Base-by-base conservation (phyloP, 2,329 filamentous ascomycete species). In the Colletotrichum gloeosporioides region DNA sequence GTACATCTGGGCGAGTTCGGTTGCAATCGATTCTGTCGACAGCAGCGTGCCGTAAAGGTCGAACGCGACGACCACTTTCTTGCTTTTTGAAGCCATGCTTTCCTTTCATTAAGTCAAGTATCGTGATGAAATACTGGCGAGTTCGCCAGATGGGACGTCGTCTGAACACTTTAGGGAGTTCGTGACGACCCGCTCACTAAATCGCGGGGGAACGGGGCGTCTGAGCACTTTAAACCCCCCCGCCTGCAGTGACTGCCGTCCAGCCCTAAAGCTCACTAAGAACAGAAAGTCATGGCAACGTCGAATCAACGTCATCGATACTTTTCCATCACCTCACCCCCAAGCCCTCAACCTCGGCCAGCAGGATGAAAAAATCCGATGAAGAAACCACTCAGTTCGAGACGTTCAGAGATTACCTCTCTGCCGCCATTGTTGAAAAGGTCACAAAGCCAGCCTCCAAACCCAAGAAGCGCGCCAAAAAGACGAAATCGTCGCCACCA, bases 31-130 rank as follows among this genome's bases (percentile, higher is more conserved):
- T 59, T 92, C 90, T 3, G 94, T 95, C 12, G 93, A 95, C 8
- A 96, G 87, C 12, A 96, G 84, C 3, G 94, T 96, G 70, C 93
- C 94, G 83, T 95, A 96, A 3, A 95, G 87, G 80, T 96, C 94
- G 78, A 96, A 95, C 2, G 93, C 94, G 70, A 96, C 87, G 63
- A 93, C 84, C 18, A 82, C 85, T 61, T 83, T 85, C 80, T 77
- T 62, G 77, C 39, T 64, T 7, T 49, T 39, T 25, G 65, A 39
- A 18, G 44, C 39, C 72, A 76, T 75, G 15, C 3, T 22, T 13
- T 18, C 8, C 15, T 16, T 27, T 15, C 6, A 32, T n/a, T 7
- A 6, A 3, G 27, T 39, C 15, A 5, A 16, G 27, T 6, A 29
- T 16, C 4, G 22, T 25, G 12, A 29, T 64, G 12, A 27, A 59